Base-by-base conservation (phyloP, 495 filamentous ascomycete species). In the Penicillium daleae region DNA sequence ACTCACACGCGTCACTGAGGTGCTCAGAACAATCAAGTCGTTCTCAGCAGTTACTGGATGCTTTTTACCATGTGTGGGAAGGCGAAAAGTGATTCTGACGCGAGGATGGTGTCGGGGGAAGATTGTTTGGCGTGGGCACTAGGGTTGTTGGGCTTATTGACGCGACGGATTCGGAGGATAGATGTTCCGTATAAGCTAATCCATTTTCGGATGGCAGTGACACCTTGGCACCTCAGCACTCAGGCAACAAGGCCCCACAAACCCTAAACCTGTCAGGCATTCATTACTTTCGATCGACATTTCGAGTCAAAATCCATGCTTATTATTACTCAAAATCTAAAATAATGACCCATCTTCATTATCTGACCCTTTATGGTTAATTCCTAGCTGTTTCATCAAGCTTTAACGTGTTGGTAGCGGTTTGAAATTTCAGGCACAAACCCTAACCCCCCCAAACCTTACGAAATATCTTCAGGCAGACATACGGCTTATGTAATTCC, bases 71-170 rank as follows among this genome's bases (percentile, higher is more conserved):
- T 24, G 42, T 22, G 42, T 22, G 21, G 19, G 19, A 22, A 46
- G 42, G 42, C 12, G 42, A 46, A 46, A 22, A 46, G n/a, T 24
- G 4, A 46, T 46, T 46, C 22, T 22, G 42, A 46, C 42, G 42
- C 42, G 42, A 46, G 42, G 42, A 22, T 46, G n/a, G 42, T n/a
- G 8, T 21, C 19, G 24, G 42, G 42, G 9, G 21, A 46, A 24
- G 42, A 46, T 46, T 22, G 42, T 46, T 46, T 21, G 3, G 22
- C 42, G 19, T 19, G 19, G 9, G 1, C 19, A 19, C 24, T 46
- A 46, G 42, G 42, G 42, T 46, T 24, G 42, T 46, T 46, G 42
- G 42, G 42, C 42, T 46, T 46, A 21, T 46, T 22, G 19, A 12
- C 19, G 21, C 21, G 19, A 9, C 19, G 42, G 42, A 24, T 5